Percentiles rank a stretch among this genome's conserved stretches.
These are phyloP conservation scores for Aspergillus tanneri DNA, from an alignment of 2,329 filamentous ascomycete species.

Conservation along the genomic window DNA sequence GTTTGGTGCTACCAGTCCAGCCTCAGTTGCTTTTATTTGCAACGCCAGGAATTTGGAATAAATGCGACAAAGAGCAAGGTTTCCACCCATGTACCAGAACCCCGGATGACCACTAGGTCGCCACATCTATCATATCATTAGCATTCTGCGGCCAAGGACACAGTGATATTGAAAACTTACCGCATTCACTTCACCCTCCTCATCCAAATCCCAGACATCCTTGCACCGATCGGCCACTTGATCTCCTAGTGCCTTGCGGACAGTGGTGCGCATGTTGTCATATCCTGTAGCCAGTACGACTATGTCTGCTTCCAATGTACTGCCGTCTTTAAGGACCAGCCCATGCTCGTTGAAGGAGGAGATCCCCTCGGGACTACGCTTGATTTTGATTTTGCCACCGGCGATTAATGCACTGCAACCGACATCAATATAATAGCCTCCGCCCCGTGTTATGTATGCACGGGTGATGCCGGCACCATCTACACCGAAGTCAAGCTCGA, in stretches of 20 bases:
- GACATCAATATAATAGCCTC: conserved; percentile 62
- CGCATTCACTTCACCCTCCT: conserved; percentile 54
- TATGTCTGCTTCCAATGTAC: conserved; percentile 59
- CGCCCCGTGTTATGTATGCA: conserved; percentile 50
- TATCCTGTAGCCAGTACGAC: conserved; percentile 65
- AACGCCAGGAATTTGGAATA: conserved; percentile 56
- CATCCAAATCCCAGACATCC: conserved; percentile 62
- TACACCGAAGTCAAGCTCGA: conserved; percentile 42
- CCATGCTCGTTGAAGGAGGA: conserved; percentile 49
- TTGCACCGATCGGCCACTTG: conserved; percentile 57
- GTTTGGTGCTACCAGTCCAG: conserved; percentile 35
- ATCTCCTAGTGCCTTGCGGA: conserved; percentile 62
- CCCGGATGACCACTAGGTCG: conserved; percentile 61
- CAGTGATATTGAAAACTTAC: conserved; percentile 21
- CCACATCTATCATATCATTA: conserved; percentile 43
- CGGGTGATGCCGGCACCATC: conserved; percentile 45
- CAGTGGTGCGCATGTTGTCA: conserved; percentile 66
- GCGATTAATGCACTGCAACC: conserved; percentile 55
- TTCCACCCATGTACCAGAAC: conserved; percentile 67
- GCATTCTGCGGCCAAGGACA: neutral
- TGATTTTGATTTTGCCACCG: conserved; percentile 61
- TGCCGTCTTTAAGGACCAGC: conserved; percentile 55
- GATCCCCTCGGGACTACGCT: conserved; percentile 57
- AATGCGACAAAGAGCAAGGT: conserved; percentile 61
- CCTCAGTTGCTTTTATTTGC: conserved; percentile 50